Evolutionary conservation across 1,284 basidiomycete genomes (phyloP), one percentile per base, ranked within the genome.

Genomic region (Takashimella tepidaria): DNA sequence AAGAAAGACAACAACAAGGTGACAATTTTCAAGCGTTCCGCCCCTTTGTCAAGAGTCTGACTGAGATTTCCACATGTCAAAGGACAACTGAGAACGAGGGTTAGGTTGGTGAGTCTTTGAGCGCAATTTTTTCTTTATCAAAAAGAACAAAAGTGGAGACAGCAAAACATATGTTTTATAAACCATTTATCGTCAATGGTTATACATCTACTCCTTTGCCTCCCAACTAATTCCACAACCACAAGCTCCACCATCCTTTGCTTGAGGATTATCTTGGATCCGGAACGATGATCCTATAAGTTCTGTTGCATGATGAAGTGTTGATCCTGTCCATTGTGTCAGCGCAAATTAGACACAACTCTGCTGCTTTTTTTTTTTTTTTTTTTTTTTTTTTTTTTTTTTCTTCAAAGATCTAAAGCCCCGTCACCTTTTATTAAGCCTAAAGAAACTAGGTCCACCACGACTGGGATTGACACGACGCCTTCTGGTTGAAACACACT

Each of bases 281-380:
- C 77, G 64, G 64, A 82, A 82, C n/a, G 77, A 76, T 19, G 74
- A 77, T 3, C 81, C 81, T 45, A 82, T 82, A 40, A 82, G 70
- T 58, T 82, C 81, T 1, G 80, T 82, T n/a, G 80, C 80, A 61
- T 79, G 80, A 63, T 81, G 79, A n/a, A 82, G 68, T 2, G 79
- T 81, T 5, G 78, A 73, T 37, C 80, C 80, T 60, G 70, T 12
- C n/a, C 25, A 22, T 26, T 13, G 6, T 26, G 43, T 45, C 5
- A 45, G 50, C 43, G 31, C 11, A 5, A 6, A 43, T 19, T 10
- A n/a, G n/a, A n/a, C n/a, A n/a, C n/a, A n/a, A n/a, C n/a, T n/a
- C n/a, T n/a, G n/a, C n/a, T n/a, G n/a, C n/a, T n/a, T n/a, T n/a
- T n/a, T n/a, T n/a, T n/a, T n/a, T n/a, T n/a, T n/a, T n/a, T n/a